A percentile compares a stretch with the other conserved stretches of the same genome.
Conservation (phyloP, 208 protist genomes). For the Leptomonas seymouri region DNA sequence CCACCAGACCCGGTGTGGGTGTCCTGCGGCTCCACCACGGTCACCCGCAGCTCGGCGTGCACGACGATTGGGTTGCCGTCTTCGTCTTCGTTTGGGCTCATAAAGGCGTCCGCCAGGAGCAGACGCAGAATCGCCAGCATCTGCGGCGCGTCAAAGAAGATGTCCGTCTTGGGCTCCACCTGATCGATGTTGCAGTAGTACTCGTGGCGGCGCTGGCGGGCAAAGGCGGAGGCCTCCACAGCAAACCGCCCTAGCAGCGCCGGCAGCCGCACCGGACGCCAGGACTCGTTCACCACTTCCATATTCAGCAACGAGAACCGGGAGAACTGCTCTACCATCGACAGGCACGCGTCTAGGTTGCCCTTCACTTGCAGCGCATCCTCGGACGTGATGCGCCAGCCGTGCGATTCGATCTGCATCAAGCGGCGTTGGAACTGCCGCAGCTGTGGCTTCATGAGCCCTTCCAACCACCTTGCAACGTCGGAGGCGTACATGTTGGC, state of each 20-base stretch:
- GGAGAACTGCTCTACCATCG: conserved; percentile 70
- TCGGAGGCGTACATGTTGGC: conserved; percentile 77
- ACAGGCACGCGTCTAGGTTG: conserved; percentile 72
- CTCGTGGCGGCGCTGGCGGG: conserved; percentile 30
- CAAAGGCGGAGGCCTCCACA: conserved; percentile 38
- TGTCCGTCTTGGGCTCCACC: conserved; percentile 51
- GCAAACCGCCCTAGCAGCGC: conserved; percentile 60
- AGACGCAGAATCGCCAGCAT: conserved; percentile 54
- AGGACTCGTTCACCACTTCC: conserved; percentile 74
- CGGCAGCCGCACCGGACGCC: conserved; percentile 68
- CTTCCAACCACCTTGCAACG: conserved; percentile 70
- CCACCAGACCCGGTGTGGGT: conserved; percentile 15
- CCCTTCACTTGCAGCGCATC: conserved; percentile 62
- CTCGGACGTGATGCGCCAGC: conserved; percentile 58
- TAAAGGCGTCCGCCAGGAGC: conserved; percentile 44
- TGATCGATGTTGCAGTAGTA: conserved; percentile 67
- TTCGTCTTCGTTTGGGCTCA: conserved; percentile 11
- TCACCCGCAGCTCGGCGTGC: conserved; percentile 49
- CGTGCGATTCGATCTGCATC: conserved; percentile 51
- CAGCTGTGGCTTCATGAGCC: conserved; percentile 77
- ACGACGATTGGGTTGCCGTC: conserved; percentile 31
- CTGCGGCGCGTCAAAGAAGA: conserved; percentile 80
- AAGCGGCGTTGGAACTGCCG: conserved; percentile 64
- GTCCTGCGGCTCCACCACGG: conserved; percentile 41
- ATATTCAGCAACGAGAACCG: conserved; percentile 78